These are phyloP conservation scores for Lycium barbarum DNA, from an alignment of 257 asterid genomes.

Conservation along the genomic window DNA sequence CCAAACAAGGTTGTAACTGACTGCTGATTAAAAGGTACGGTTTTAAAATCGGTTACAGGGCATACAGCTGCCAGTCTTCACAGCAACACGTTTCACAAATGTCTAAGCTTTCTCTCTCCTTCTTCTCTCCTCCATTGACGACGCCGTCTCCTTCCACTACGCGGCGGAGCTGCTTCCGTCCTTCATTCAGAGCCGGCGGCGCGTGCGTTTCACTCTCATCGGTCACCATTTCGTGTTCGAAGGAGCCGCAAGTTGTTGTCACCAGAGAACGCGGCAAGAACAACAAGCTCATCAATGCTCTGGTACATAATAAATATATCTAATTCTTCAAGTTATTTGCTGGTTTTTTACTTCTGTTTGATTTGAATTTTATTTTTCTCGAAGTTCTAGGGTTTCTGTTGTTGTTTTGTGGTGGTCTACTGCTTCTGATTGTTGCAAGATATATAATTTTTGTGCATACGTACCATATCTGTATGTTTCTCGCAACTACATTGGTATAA, in stretches of 20 bases:
- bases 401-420: neutral
- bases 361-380: neutral
- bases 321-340: neutral
- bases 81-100: slow-evolving; percentile 41
- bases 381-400: neutral
- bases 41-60: slow-evolving; percentile 9
- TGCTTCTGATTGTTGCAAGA: neutral
- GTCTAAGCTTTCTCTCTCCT: slow-evolving; percentile 51
- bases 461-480: neutral
- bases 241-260: slow-evolving; percentile 66
- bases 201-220: slow-evolving; percentile 36
- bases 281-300: slow-evolving; percentile 65
- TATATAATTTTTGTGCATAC: neutral
- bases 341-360: neutral
- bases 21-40: neutral
- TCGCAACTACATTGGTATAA: neutral
- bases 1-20: no score
- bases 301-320: slow-evolving; percentile 46
- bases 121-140: slow-evolving; percentile 40
- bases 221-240: slow-evolving; percentile 41
- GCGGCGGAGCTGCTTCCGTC: slow-evolving; percentile 30
- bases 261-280: slow-evolving; percentile 90
- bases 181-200: slow-evolving; percentile 22
- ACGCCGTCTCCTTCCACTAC: slow-evolving; percentile 36
- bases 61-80: slow-evolving; percentile 35